These are phyloP conservation scores for Pyricularia sp. DNA, from an alignment of 2,329 filamentous ascomycete genomes.

Conservation along the genomic window DNA sequence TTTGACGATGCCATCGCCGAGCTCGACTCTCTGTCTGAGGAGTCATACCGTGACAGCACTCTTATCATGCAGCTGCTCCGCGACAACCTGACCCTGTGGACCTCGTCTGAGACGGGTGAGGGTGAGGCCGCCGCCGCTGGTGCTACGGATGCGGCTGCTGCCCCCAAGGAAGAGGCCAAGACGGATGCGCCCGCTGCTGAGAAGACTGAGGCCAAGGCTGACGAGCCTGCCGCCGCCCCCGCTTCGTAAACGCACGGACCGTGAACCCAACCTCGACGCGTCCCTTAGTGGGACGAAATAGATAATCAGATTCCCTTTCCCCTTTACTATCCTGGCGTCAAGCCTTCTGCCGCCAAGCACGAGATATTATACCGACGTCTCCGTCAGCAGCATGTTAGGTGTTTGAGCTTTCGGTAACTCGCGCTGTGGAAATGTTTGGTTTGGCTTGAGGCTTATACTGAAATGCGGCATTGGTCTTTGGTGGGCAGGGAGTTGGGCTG, in stretches of 20 bases:
- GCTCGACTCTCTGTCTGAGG: constrained; percentile 93
- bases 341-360: background rate
- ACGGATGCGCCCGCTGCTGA: constrained; percentile 30
- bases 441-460: constrained; percentile 13
- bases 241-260: constrained; percentile 38
- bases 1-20: constrained; percentile 97
- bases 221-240: constrained; percentile 28
- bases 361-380: background rate
- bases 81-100: constrained; percentile 97
- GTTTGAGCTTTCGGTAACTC: constrained; percentile 1
- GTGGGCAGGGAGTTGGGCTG: constrained; percentile 3
- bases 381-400: background rate
- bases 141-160: constrained; percentile 31
- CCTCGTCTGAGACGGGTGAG: constrained; percentile 82
- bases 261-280: background rate
- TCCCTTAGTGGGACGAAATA: background rate
- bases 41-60: constrained; percentile 98
- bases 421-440: constrained; percentile 1
- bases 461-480: constrained; percentile 12
- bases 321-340: background rate
- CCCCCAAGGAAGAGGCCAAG: constrained; percentile 49
- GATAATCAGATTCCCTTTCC: constrained; percentile 1
- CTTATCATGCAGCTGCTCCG: constrained; percentile 98
- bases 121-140: constrained; percentile 55
- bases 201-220: constrained; percentile 38